Conservation (phyloP, 768 basidiomycete species). For the Tulasnella sp. region DNA sequence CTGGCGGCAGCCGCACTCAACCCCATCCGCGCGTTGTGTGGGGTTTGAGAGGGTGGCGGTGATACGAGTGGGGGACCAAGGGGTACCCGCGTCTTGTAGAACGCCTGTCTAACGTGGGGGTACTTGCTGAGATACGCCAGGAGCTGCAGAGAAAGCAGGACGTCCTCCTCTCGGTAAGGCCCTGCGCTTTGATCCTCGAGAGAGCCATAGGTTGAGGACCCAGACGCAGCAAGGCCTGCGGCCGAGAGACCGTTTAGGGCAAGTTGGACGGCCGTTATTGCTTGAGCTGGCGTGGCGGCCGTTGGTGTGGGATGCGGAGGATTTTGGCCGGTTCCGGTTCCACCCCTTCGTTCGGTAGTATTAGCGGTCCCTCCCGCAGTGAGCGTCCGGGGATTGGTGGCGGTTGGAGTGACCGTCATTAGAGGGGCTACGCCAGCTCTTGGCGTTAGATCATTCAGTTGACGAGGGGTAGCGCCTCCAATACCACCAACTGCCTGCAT, state of each 20-base stretch:
- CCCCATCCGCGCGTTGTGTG: constrained; percentile 35
- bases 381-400: constrained; percentile 6
- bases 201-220: neutral
- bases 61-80: constrained; percentile 22
- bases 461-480: constrained; percentile 16
- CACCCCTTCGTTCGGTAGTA: neutral
- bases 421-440: constrained; percentile 15
- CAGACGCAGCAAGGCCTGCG: constrained; percentile 17
- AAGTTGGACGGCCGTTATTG: constrained; percentile 19
- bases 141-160: constrained; percentile 83
- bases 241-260: constrained; percentile 19
- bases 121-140: constrained; percentile 97
- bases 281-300: constrained; percentile 18
- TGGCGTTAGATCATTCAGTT: constrained; percentile 11
- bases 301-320: constrained; percentile 12
- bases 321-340: neutral
- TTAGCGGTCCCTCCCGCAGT: neutral
- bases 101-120: constrained; percentile 92
- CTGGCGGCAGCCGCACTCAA: constrained; percentile 48
- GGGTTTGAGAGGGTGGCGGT: constrained; percentile 28
- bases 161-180: constrained; percentile 91
- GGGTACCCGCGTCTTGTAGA: constrained; percentile 72
- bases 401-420: constrained; percentile 13
- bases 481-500: constrained; percentile 30
- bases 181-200: constrained; percentile 37